Evolutionary conservation across 805 yeast genomes (phyloP).

Genomic region (Yamadazyma takamatsuzukensis): DNA sequence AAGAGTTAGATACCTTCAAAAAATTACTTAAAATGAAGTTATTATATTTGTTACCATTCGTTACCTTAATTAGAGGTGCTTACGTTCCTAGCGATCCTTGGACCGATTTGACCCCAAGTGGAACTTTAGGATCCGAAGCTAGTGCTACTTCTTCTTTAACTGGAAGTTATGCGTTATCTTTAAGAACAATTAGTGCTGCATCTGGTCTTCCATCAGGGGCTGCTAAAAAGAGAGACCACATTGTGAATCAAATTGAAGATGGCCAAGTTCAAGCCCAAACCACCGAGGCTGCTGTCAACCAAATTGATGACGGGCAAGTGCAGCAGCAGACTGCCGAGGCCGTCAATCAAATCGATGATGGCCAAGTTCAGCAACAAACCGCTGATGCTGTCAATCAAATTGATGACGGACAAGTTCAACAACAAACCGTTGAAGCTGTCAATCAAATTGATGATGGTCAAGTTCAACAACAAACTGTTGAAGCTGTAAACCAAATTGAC

Average conservation of each 20-base stretch:
- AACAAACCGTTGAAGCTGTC: constrained; percentile 28
- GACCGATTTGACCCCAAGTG: constrained; percentile 29
- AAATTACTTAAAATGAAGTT: constrained; percentile 7
- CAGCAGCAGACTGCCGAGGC: constrained; percentile 26
- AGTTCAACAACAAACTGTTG: constrained; percentile 27
- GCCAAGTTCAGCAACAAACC: constrained; percentile 11
- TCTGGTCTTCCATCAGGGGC: constrained; percentile 10
- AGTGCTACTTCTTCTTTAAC: constrained; percentile 23
- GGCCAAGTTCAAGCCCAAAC: constrained; percentile 43
- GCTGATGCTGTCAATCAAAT: constrained; percentile 36
- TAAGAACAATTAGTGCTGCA: constrained; percentile 21
- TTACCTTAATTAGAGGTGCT: constrained; percentile 14
- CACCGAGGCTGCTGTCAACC: constrained; percentile 21
- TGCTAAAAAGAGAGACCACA: constrained; percentile 4
- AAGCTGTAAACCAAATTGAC: constrained; percentile 20
- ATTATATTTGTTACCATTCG: constrained; percentile 6
- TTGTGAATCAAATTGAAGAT: constrained; percentile 41
- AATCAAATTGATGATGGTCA: constrained; percentile 30
- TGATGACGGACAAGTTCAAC: constrained; percentile 46
- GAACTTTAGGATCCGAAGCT: constrained; percentile 15
- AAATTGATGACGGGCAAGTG: constrained; percentile 44
- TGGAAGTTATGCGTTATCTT: constrained; percentile 31
- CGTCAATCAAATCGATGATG: constrained; percentile 26
- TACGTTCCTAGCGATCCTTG: constrained; percentile 23
- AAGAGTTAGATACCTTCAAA: not conserved